Conservation (phyloP, 371 early-diverging fungal genomes). For the Funneliformis caledonium region DNA sequence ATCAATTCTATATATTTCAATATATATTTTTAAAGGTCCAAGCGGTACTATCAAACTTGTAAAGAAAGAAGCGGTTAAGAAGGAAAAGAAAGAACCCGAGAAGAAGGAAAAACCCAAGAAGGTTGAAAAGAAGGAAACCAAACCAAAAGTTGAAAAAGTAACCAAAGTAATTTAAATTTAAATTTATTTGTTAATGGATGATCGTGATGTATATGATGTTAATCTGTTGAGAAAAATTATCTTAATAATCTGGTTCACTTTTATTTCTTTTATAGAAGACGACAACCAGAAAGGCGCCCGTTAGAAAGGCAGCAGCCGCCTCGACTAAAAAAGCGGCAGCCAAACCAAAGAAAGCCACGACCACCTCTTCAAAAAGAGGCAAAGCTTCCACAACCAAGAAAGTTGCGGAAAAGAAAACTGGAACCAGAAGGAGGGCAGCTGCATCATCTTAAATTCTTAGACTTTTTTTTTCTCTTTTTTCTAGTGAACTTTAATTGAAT, state of each 20-base stretch:
- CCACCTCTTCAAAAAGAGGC: not conserved
- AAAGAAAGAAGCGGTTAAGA: conserved; percentile 31
- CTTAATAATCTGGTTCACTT: not conserved
- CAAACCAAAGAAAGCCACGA: not conserved
- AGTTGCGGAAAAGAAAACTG: not conserved
- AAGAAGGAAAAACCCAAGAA: conserved; percentile 39
- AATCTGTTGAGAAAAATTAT: too few relatives aligned
- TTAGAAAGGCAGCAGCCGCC: not conserved
- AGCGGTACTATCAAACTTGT: conserved; percentile 39
- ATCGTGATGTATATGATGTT: too few relatives aligned
- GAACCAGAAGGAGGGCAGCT: not conserved
- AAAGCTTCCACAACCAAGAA: conserved; percentile 3
- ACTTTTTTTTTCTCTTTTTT: not conserved
- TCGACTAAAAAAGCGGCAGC: conserved; percentile 9
- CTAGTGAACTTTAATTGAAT: not conserved
- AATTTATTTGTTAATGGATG: not conserved
- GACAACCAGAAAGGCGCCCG: conserved; percentile 5
- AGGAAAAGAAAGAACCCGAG: conserved; percentile 36
- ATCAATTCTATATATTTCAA: not conserved
- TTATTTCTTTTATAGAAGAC: conserved; percentile 11
- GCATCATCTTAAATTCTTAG: not conserved
- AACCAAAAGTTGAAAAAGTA: conserved; percentile 33
- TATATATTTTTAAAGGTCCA: conserved; percentile 2
- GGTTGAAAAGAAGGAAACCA: conserved; percentile 18
- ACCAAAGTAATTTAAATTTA: not conserved